Conservation (phyloP, 352 stramenopile genomes). For the Phytophthora macrochlamydospora region DNA sequence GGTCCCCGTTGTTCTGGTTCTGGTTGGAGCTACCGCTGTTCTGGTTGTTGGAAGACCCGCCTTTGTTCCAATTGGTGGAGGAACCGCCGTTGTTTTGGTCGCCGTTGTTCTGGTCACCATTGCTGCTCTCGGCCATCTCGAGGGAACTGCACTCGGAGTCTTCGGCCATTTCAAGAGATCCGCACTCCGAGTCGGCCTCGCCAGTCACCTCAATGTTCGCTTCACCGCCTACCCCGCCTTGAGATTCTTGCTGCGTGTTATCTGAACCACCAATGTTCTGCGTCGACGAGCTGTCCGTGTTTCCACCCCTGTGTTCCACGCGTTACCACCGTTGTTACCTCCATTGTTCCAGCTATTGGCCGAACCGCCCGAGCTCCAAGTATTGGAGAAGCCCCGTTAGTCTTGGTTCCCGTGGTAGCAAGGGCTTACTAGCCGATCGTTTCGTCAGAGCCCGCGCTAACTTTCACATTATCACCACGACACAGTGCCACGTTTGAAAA, state of each 20-base stretch:
- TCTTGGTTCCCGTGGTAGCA: neutral
- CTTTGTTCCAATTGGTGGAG: neutral
- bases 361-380: neutral
- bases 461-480: no score
- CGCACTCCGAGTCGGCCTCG: constrained; percentile 8
- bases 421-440: no score
- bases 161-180: constrained; percentile 9
- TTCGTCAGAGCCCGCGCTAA: no score
- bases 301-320: neutral
- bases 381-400: constrained; percentile 1
- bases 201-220: constrained; percentile 4
- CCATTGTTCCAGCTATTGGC: neutral
- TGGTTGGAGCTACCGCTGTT: neutral
- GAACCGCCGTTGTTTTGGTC: neutral
- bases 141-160: constrained; percentile 17
- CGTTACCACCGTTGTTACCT: neutral
- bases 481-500: no score
- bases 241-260: neutral
- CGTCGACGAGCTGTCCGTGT: constrained; percentile 7
- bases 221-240: neutral
- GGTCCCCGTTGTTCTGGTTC: no score
- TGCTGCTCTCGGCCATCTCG: constrained; percentile 17
- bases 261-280: constrained; percentile 1
- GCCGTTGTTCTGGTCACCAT: neutral
- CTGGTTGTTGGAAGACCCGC: constrained; percentile 1